Conservation (phyloP, 208 protist species). For the Leishmania mexicana region DNA sequence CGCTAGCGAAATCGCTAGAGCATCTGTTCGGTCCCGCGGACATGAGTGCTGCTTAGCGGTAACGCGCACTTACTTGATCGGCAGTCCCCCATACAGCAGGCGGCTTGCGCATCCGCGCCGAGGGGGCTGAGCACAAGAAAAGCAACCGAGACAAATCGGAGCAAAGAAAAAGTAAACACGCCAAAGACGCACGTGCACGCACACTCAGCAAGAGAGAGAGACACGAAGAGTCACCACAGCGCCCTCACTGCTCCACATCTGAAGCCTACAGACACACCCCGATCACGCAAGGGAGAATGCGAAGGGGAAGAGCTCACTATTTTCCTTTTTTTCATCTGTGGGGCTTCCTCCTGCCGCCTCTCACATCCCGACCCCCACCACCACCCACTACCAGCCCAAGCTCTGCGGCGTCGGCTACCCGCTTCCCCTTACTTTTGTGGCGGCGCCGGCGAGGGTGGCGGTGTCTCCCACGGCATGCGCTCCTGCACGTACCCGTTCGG, state of each 20-base stretch:
- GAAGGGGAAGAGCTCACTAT: neutral
- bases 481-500: constrained; percentile 66
- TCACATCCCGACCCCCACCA: neutral
- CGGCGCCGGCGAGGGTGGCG: constrained; percentile 18
- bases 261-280: neutral
- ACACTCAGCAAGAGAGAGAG: neutral
- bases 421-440: constrained; percentile 39
- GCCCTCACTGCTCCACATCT: neutral
- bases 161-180: too few species aligned
- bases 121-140: too few species aligned
- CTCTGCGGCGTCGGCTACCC: neutral
- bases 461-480: constrained; percentile 49
- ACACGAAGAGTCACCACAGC: neutral
- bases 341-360: neutral
- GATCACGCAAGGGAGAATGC: too few species aligned
- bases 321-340: neutral
- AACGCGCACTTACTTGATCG: too few species aligned
- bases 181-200: neutral
- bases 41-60: too few species aligned
- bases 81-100: too few species aligned
- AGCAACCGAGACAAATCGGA: too few species aligned
- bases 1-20: too few species aligned
- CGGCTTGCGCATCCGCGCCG: too few species aligned
- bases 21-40: too few species aligned
- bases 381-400: neutral